phyloP scores from a whole-genome alignment of 495 filamentous ascomycete genomes.

The Cudoniella acicularis region DNA sequence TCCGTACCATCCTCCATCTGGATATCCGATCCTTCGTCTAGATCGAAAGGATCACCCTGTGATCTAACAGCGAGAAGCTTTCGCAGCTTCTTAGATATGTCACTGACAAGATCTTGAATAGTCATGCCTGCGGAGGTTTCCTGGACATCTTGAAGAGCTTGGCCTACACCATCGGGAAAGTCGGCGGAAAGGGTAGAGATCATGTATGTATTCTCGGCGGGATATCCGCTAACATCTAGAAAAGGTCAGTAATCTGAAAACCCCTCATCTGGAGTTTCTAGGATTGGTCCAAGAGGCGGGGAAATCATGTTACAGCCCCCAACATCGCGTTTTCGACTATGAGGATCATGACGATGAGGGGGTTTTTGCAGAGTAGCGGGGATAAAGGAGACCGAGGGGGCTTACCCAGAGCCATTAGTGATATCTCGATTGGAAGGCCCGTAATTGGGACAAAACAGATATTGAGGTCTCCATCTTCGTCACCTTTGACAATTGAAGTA shows the following conservation, averaged over 20 bases:
- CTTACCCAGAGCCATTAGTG: constrained; percentile 17
- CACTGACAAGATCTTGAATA: constrained; percentile 9
- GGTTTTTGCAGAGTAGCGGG: background rate
- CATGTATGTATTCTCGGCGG: constrained; percentile 28
- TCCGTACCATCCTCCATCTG: constrained; percentile 25
- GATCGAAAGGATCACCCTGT: constrained; percentile 32
- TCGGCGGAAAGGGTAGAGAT: constrained; percentile 37
- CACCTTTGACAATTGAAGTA: constrained; percentile 13
- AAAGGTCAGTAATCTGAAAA: constrained; percentile 30
- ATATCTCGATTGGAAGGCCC: constrained; percentile 21
- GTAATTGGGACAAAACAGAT: constrained; percentile 11
- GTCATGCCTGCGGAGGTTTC: constrained; percentile 10
- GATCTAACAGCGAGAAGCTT: constrained; percentile 28
- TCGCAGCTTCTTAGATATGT: constrained; percentile 25
- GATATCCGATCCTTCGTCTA: constrained; percentile 34
- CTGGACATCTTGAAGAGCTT: constrained; percentile 24
- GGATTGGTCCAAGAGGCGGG: constrained; percentile 19
- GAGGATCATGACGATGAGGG: too few relatives aligned
- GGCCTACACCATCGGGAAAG: constrained; percentile 19
- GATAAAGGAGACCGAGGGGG: background rate
- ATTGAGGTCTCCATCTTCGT: constrained; percentile 25
- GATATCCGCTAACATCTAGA: constrained; percentile 31
- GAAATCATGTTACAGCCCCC: too few relatives aligned
- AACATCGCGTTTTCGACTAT: too few relatives aligned
- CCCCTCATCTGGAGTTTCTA: constrained; percentile 27